Conservation (phyloP, 805 yeast genomes). For the Saccharomyces eubayanus region DNA sequence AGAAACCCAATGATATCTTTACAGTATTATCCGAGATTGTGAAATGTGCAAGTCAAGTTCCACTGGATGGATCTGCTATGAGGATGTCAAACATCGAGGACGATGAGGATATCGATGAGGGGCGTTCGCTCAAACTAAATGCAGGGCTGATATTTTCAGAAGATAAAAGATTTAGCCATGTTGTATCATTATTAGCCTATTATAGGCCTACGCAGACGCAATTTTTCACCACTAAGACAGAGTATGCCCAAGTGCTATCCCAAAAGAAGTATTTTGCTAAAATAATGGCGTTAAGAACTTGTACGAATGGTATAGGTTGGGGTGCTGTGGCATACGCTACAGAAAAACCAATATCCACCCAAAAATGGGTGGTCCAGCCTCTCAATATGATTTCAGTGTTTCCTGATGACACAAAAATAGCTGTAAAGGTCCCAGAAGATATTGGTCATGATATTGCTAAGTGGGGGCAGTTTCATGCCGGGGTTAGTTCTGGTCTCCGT, state of each 20-base stretch:
- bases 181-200: slow-evolving; percentile 51
- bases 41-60: slow-evolving; percentile 38
- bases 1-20: slow-evolving; percentile 11
- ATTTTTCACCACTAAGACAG: slow-evolving; percentile 35
- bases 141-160: slow-evolving; percentile 56
- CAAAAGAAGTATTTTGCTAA: slow-evolving; percentile 52
- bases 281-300: slow-evolving; percentile 58
- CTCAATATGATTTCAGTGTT: slow-evolving; percentile 61
- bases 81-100: background rate
- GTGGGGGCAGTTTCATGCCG: slow-evolving; percentile 91
- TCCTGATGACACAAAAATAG: slow-evolving; percentile 59
- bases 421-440: slow-evolving; percentile 42
- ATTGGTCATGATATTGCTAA: slow-evolving; percentile 43
- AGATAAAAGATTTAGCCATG: slow-evolving; percentile 75
- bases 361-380: slow-evolving; percentile 70
- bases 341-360: slow-evolving; percentile 72
- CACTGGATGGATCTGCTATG: slow-evolving; percentile 25
- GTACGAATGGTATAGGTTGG: slow-evolving; percentile 38
- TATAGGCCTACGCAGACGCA: slow-evolving; percentile 18
- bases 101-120: slow-evolving; percentile 15
- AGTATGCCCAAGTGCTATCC: slow-evolving; percentile 45
- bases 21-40: slow-evolving; percentile 30
- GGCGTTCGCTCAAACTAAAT: slow-evolving; percentile 14
- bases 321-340: slow-evolving; percentile 27
- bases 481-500: slow-evolving; percentile 78